These are phyloP conservation scores for Colletotrichum brevisporum DNA, from an alignment of 2,329 filamentous ascomycete genomes.

Conservation along the genomic window DNA sequence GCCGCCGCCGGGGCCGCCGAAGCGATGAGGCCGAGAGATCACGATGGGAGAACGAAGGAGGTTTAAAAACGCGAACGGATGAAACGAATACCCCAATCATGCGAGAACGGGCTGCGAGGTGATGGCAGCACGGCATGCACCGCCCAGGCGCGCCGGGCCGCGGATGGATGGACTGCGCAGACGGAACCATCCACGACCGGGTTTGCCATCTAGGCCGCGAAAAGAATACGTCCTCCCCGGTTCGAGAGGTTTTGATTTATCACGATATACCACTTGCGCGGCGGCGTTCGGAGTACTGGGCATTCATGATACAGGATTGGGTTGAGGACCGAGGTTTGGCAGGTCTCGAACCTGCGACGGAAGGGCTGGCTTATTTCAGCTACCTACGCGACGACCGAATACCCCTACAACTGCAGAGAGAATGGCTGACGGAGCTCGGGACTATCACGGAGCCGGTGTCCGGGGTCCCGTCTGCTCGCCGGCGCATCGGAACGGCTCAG, in stretches of 20 bases:
- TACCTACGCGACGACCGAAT: too few species aligned
- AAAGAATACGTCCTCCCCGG: not conserved
- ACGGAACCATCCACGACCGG: too few species aligned
- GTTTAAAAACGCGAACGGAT: too few species aligned
- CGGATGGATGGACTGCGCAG: too few species aligned
- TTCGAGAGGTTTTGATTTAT: not conserved
- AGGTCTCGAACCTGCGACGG: too few species aligned
- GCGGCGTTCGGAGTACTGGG: not conserved
- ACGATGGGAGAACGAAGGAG: not conserved
- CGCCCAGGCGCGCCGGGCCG: too few species aligned
- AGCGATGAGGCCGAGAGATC: slow-evolving; percentile 38
- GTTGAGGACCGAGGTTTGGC: not conserved
- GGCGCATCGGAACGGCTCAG: not conserved
- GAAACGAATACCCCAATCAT: too few species aligned
- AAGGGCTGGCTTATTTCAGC: too few species aligned
- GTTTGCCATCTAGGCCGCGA: too few species aligned
- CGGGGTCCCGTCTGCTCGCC: not conserved
- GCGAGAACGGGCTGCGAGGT: too few species aligned
- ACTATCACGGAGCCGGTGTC: not conserved
- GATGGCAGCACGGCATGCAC: too few species aligned
- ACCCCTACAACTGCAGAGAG: not conserved
- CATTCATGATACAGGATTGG: not conserved
- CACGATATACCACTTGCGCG: not conserved
- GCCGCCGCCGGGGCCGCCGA: slow-evolving; percentile 39
- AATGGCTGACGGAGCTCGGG: not conserved